phyloP scores from a whole-genome alignment of 2,329 filamentous ascomycete genomes.

The Penicillium sumatraense region DNA sequence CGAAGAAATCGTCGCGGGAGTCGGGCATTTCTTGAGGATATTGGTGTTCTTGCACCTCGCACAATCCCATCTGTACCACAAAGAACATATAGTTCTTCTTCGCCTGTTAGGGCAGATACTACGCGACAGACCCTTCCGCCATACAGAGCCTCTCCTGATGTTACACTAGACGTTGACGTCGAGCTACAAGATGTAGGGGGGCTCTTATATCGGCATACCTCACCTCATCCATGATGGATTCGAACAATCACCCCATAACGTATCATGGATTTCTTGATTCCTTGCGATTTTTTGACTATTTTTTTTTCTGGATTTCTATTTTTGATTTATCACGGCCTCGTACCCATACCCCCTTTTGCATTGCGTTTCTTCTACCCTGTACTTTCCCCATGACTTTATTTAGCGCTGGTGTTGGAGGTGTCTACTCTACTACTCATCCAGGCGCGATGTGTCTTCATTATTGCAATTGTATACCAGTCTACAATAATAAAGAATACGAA shows the following conservation, averaged over 20 bases:
- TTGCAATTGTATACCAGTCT: neutral
- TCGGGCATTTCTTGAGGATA: constrained; percentile 39
- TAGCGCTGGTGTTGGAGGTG: constrained; percentile 20
- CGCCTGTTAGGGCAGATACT: neutral
- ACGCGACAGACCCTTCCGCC: constrained; percentile 20
- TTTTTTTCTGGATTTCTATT: neutral
- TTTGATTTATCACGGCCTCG: neutral
- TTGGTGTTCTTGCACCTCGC: constrained; percentile 29
- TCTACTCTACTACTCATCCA: neutral
- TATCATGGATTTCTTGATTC: neutral
- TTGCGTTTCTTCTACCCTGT: neutral
- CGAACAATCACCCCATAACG: too few species aligned
- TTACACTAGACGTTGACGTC: constrained; percentile 30
- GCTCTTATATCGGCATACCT: constrained; percentile 31
- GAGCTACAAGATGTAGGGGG: constrained; percentile 51
- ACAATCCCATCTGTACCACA: neutral
- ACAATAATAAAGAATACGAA: neutral
- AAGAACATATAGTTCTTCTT: constrained; percentile 3
- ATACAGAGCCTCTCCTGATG: constrained; percentile 25
- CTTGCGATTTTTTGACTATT: neutral
- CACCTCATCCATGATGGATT: neutral
- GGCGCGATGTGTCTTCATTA: neutral
- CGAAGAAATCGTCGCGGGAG: constrained; percentile 27
- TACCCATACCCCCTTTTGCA: neutral
- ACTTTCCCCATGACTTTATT: constrained; percentile 4